Percentiles rank a stretch among this genome's conserved stretches.
Conservation (phyloP, 2,329 filamentous ascomycete species). For the Pseudophaeomoniella oleicola region DNA sequence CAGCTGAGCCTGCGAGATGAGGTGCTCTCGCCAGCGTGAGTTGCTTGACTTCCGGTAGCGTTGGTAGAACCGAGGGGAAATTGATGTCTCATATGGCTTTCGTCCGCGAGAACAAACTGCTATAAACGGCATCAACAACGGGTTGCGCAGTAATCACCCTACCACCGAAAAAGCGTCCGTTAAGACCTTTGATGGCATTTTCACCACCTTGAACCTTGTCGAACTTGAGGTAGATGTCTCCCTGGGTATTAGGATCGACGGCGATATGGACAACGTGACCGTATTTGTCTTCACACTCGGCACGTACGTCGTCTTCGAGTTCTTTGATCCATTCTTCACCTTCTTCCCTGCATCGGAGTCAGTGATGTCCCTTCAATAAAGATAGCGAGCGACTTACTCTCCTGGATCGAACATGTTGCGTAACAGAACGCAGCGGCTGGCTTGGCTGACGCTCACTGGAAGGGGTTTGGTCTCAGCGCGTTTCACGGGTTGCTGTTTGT, state of each 20-base stretch:
- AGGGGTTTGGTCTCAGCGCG: constrained; percentile 62
- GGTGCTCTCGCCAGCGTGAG: too few species aligned
- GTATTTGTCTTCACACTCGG: constrained; percentile 89
- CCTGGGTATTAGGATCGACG: constrained; percentile 81
- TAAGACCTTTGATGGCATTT: constrained; percentile 94
- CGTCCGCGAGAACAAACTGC: constrained; percentile 81
- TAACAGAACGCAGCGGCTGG: constrained; percentile 82
- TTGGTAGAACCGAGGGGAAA: neutral
- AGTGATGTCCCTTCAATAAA: too few species aligned
- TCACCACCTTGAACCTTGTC: constrained; percentile 88
- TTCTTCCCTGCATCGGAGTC: constrained; percentile 63
- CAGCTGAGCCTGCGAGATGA: too few species aligned
- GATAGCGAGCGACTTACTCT: constrained; percentile 49
- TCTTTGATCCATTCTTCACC: constrained; percentile 83
- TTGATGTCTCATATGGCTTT: constrained; percentile 51
- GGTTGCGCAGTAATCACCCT: constrained; percentile 86
- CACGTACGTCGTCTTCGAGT: constrained; percentile 81
- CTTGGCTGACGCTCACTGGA: constrained; percentile 77
- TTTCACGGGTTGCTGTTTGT: constrained; percentile 38
- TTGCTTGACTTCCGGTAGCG: too few species aligned
- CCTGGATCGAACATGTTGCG: constrained; percentile 90
- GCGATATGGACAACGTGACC: constrained; percentile 95
- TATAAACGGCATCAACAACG: constrained; percentile 97
- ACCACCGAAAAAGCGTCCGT: constrained; percentile 90
- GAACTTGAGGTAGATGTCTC: constrained; percentile 98